Conservation (phyloP, 164 flowering plant species). For the Litsea cubeba region DNA sequence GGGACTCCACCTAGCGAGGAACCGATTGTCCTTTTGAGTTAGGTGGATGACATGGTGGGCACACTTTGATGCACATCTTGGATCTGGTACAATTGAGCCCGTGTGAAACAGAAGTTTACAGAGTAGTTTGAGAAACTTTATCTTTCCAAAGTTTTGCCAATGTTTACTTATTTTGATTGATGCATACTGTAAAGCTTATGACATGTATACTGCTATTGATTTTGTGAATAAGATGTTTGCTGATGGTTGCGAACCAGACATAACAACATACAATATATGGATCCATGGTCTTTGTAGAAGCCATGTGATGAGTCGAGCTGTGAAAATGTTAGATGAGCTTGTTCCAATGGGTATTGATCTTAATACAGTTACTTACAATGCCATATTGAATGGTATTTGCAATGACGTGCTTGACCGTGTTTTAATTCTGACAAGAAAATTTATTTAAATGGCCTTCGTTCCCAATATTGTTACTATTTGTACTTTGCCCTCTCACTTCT, state of each 20-base stretch:
- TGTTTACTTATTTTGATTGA: slow-evolving; percentile 63
- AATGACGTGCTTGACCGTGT: slow-evolving; percentile 66
- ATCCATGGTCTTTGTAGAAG: slow-evolving; percentile 53
- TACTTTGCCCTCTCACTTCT: slow-evolving; percentile 64
- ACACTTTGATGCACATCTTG: too few species aligned
- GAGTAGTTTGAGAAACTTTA: too few species aligned
- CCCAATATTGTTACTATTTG: slow-evolving; percentile 74
- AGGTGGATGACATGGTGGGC: too few species aligned
- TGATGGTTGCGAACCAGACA: slow-evolving; percentile 71
- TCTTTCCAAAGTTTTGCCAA: too few species aligned
- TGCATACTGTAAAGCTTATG: slow-evolving; percentile 69
- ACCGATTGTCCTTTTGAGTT: too few species aligned
- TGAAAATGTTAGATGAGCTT: slow-evolving; percentile 65
- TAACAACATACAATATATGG: slow-evolving; percentile 67
- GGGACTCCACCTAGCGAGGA: too few species aligned
- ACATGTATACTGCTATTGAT: slow-evolving; percentile 49
- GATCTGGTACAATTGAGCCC: too few species aligned
- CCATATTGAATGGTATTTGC: slow-evolving; percentile 67
- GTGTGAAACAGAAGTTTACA: too few species aligned
- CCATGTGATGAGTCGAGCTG: slow-evolving; percentile 51
- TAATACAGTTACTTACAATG: slow-evolving; percentile 78
- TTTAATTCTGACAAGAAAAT: slow-evolving; percentile 61
- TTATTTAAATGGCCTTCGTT: slow-evolving; percentile 79
- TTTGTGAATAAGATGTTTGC: slow-evolving; percentile 42
- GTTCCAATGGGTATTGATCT: slow-evolving; percentile 62